Percentiles rank a stretch among this genome's conserved stretches.
phyloP scores from a whole-genome alignment of 768 basidiomycete species.

The Daedaleopsis sinensis region DNA sequence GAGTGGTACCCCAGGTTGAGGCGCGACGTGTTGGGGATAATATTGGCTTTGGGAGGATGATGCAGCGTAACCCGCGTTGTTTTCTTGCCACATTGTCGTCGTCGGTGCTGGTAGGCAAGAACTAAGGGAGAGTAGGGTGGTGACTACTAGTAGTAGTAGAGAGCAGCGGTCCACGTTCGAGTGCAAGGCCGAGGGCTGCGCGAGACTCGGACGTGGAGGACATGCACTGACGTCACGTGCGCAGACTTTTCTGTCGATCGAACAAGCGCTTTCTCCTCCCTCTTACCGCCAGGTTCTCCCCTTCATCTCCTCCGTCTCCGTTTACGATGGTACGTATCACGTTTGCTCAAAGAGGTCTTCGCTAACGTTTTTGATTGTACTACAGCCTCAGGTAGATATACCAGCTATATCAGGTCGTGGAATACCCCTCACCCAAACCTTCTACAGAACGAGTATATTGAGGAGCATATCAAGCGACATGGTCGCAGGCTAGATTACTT shows the following conservation, averaged over 20 bases:
- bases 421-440: conserved; percentile 13
- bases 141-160: no score
- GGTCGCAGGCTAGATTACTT: conserved; percentile 95
- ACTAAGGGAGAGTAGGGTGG: conserved; percentile 8
- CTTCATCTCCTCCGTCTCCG: conserved; percentile 13
- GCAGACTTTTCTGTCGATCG: background rate
- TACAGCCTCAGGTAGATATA: conserved; percentile 65
- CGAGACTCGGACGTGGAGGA: conserved; percentile 21
- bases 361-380: background rate
- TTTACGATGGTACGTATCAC: conserved; percentile 30
- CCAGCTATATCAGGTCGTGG: background rate
- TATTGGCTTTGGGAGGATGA: conserved; percentile 64
- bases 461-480: conserved; percentile 97
- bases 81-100: conserved; percentile 75
- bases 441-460: conserved; percentile 95
- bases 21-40: conserved; percentile 48
- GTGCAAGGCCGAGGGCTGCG: conserved; percentile 7
- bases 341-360: background rate
- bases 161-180: conserved; percentile 9
- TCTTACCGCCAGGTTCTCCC: conserved; percentile 3
- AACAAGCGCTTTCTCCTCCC: conserved; percentile 3
- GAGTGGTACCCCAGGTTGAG: conserved; percentile 56
- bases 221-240: conserved; percentile 21
- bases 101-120: background rate
- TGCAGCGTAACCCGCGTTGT: conserved; percentile 55